phyloP scores from a whole-genome alignment of 805 yeast genomes.

The Pichia phayaonensis region DNA sequence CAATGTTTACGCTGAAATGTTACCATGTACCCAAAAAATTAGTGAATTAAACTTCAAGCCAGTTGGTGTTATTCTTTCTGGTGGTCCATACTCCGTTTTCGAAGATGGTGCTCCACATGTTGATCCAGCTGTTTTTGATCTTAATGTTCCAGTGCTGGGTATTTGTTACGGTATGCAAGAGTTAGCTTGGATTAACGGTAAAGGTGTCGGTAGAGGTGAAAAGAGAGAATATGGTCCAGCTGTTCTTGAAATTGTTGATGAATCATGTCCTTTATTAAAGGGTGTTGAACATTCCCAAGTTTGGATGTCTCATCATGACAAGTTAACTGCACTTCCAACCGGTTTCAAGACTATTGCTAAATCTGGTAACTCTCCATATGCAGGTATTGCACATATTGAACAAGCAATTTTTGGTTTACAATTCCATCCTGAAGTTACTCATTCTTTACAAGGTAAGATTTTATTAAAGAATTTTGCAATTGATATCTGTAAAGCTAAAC shows the following conservation, averaged over 20 bases:
- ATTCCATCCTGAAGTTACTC: conserved; percentile 99
- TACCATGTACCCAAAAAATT: conserved; percentile 98
- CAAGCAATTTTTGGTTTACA: conserved; percentile 87
- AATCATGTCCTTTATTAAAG: conserved; percentile 62
- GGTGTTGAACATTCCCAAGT: conserved; percentile 92
- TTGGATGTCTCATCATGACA: conserved; percentile 99
- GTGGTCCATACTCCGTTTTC: conserved; percentile 97
- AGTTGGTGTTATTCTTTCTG: conserved; percentile 91
- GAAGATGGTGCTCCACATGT: conserved; percentile 96
- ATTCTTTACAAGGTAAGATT: conserved; percentile 83
- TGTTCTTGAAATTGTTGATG: conserved; percentile 73
- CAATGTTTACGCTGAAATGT: conserved; percentile 98
- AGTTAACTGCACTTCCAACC: conserved; percentile 80
- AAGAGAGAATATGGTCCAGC: conserved; percentile 99
- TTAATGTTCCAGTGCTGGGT: conserved; percentile 90
- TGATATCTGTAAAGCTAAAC: conserved; percentile 74
- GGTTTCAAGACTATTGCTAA: conserved; percentile 87
- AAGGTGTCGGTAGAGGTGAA: conserved; percentile 90
- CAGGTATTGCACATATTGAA: conserved; percentile 76
- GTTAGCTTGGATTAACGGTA: conserved; percentile 94
- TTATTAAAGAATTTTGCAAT: conserved; percentile 90
- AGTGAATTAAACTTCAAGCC: conserved; percentile 90
- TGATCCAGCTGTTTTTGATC: conserved; percentile 85
- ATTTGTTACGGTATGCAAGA: conserved; percentile 99
- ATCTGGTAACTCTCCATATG: conserved; percentile 90